Evolutionary conservation across 2,329 filamentous ascomycete species (phyloP).

Genomic region (Penicillium sclerotiorum): DNA sequence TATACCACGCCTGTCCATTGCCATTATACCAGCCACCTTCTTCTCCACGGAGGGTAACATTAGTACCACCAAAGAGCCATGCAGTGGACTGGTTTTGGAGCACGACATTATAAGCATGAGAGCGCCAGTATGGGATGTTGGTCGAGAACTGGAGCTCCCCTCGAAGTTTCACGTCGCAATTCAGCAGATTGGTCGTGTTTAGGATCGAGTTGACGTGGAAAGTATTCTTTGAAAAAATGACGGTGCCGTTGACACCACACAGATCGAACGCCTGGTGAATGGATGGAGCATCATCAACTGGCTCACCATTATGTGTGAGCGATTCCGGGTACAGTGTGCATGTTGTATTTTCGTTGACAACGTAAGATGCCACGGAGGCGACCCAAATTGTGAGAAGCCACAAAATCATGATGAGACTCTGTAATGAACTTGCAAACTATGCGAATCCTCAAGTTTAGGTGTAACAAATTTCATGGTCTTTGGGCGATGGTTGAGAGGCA

Average conservation of each 20-base stretch:
- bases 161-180: slow-evolving; percentile 30
- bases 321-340: slow-evolving; percentile 1
- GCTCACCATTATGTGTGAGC: not conserved
- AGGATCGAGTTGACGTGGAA: slow-evolving; percentile 21
- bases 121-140: slow-evolving; percentile 57
- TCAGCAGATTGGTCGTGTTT: slow-evolving; percentile 23
- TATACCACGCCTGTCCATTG: slow-evolving; percentile 37
- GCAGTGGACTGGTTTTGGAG: slow-evolving; percentile 61
- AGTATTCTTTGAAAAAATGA: slow-evolving; percentile 27
- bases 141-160: slow-evolving; percentile 43
- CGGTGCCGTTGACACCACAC: slow-evolving; percentile 30
- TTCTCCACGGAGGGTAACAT: slow-evolving; percentile 54
- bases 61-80: slow-evolving; percentile 58
- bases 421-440: not conserved
- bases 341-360: not conserved
- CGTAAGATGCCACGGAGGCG: not conserved
- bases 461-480: not conserved
- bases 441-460: not conserved
- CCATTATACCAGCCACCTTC: slow-evolving; percentile 41
- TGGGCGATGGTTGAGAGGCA: too few relatives aligned
- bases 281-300: slow-evolving; percentile 22
- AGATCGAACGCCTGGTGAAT: slow-evolving; percentile 29
- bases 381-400: not conserved
- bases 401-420: not conserved
- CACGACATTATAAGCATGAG: slow-evolving; percentile 53